phyloP scores from a whole-genome alignment of 2,329 filamentous ascomycete species.

The Scleromitrula shiraiana region DNA sequence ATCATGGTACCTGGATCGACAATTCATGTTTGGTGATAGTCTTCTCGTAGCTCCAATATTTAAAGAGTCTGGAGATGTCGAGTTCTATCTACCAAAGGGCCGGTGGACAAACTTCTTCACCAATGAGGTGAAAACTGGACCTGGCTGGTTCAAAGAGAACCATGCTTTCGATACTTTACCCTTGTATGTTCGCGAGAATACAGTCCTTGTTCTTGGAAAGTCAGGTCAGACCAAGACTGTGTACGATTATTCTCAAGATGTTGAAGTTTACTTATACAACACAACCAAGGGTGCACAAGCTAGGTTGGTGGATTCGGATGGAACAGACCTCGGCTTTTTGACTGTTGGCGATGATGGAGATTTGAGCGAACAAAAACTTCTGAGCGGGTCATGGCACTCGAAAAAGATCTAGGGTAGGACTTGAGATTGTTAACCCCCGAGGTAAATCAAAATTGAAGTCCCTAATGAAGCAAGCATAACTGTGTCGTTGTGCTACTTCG shows the following conservation, averaged over 20 bases:
- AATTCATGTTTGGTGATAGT: slow-evolving; percentile 53
- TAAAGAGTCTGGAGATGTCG: slow-evolving; percentile 44
- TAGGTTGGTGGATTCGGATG: slow-evolving; percentile 36
- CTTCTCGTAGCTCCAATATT: slow-evolving; percentile 52
- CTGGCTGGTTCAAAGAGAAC: slow-evolving; percentile 38
- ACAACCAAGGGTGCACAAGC: slow-evolving; percentile 35
- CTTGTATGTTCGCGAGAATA: slow-evolving; percentile 36
- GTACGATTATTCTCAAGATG: slow-evolving; percentile 25
- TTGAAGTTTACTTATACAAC: slow-evolving; percentile 41
- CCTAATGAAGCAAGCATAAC: too few species aligned
- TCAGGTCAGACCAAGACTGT: slow-evolving; percentile 24
- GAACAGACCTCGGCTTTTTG: slow-evolving; percentile 35
- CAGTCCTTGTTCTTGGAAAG: slow-evolving; percentile 28
- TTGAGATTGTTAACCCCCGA: background rate
- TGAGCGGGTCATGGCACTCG: slow-evolving; percentile 33
- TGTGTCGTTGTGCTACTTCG: too few species aligned
- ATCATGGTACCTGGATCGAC: slow-evolving; percentile 47
- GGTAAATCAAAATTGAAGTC: too few species aligned
- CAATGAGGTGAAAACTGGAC: slow-evolving; percentile 33
- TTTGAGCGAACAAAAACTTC: slow-evolving; percentile 32
- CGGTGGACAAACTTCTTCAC: slow-evolving; percentile 43
- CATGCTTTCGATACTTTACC: slow-evolving; percentile 41
- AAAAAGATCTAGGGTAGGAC: background rate
- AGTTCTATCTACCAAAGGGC: slow-evolving; percentile 48
- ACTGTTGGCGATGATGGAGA: slow-evolving; percentile 34